Conservation (phyloP, 2,329 filamentous ascomycete species). For the Pseudonectria buxi region DNA sequence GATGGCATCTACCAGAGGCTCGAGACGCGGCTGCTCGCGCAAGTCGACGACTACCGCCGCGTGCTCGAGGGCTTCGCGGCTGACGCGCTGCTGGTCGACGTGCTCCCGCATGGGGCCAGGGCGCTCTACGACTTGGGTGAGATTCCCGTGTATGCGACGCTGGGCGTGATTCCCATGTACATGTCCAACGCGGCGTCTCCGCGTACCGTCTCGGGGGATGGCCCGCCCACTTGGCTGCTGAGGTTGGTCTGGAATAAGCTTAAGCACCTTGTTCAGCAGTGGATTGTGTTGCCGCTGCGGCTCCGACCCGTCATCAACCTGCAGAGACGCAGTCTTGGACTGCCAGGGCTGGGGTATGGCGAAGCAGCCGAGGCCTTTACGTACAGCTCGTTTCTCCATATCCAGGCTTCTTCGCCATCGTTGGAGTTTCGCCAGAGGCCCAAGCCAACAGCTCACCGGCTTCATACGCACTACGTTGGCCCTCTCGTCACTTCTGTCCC, state of each 20-base stretch:
- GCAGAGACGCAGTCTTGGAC: conserved; percentile 23
- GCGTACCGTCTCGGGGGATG: conserved; percentile 25
- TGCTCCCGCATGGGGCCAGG: conserved; percentile 30
- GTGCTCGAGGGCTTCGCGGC: conserved; percentile 22
- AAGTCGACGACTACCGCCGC: conserved; percentile 30
- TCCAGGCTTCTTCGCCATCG: conserved; percentile 29
- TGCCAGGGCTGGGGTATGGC: conserved; percentile 22
- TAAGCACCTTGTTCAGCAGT: conserved; percentile 21
- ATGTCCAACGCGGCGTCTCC: conserved; percentile 24
- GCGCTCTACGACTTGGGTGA: conserved; percentile 29
- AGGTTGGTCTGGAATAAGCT: conserved; percentile 22
- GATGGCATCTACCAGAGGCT: conserved; percentile 22
- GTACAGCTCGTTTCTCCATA: conserved; percentile 33
- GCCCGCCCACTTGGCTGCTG: conserved; percentile 22
- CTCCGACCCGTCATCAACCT: conserved; percentile 25
- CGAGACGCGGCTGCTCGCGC: conserved; percentile 24
- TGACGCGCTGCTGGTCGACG: conserved; percentile 31
- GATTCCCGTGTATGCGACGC: conserved; percentile 29
- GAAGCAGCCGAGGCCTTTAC: conserved; percentile 26
- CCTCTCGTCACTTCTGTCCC: conserved; percentile 24
- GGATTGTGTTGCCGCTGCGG: conserved; percentile 20
- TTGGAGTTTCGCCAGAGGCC: conserved; percentile 27
- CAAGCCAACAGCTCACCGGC: conserved; percentile 12
- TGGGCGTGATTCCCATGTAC: conserved; percentile 34
- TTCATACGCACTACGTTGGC: conserved; percentile 25